Base-by-base conservation (phyloP, 345 rosid species). In the Garcia nutans region DNA sequence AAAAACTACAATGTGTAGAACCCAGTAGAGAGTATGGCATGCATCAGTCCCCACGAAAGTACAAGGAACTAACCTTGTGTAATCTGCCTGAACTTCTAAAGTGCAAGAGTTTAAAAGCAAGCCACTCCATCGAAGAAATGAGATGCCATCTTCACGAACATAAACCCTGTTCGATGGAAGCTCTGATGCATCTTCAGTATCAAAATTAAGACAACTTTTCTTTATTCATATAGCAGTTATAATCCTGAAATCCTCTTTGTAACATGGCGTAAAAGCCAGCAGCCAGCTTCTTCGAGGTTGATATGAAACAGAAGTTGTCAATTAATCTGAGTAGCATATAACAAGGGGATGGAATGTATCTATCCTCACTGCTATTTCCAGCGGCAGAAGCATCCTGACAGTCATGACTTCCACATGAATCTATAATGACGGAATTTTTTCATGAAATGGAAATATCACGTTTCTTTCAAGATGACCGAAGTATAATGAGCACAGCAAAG, bases 1-100 rank as follows among this genome's bases (percentile, higher is more conserved):
- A 47, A 41, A 66, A 54, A 61, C 10, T 60, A 20, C 26, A 22
- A 9, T 26, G 8, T 9, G 52, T 16, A 44, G 37, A 59, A 37
- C 45, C 26, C 57, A 45, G 31, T 54, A 24, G 23, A 69, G 60
- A 31, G 37, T 22, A 65, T 16, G 42, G n/a, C 20, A 56, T 10
- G 59, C 20, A 60, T 55, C 63, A 22, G 23, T 78, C 73, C 52
- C 50, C 24, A 33, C 13, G 11, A 54, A 63, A 42, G 10, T 8
- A 31, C 20, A 5, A 50, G 10, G 41, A 81, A 72, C 82, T 74
- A 71, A 93, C 97, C 94, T 90, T 59, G 88, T 70, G 70, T 83
- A 95, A 77, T 95, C 99, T 71, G 85, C 95, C 85, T 91, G 97
- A 76, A 95, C 85, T 84, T 94, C 97, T 55, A 89, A 80, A 80